Evolutionary conservation across 352 stramenopile species (phyloP), one percentile per base, ranked within the genome.

Genomic region (Phytopythium delawarense): DNA sequence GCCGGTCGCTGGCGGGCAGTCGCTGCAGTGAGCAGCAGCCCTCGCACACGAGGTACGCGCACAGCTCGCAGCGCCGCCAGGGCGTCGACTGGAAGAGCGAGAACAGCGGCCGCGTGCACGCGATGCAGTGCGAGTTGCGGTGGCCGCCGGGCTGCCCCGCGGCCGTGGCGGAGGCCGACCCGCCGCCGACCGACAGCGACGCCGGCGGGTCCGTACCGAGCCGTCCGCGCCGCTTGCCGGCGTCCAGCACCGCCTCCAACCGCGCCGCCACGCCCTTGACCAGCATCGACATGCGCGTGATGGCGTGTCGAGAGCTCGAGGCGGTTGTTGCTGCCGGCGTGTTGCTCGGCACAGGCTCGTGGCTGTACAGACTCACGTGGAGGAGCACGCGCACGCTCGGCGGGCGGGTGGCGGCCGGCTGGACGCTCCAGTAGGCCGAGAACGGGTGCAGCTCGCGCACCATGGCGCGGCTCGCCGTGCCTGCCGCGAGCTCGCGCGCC

Each of bases 111-210:
- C 65, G 66, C 2, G 71, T 78, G 39, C 71, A 78, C 2, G 60
- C 71, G n/a, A 78, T 67, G 28, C 71, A 78, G 49, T 78, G 65
- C 12, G 64, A 65, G 52, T 75, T 77, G 30, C 68, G 69, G 32
- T 44, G 51, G n/a, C 66, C 45, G 0, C 25, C 42, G 23, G 65
- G 61, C 12, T 16, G 15, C 4, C 59, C 57, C 21, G 66, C 37
- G 11, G 72, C 61, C 20, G 35, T 59, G 12, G 20, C 69, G 7
- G 44, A 51, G 1, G 59, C 46, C 20, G 52, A 52, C 20, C 44
- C 44, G 20, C 44, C 44, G 4, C 44, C 28, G 23, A 62, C 63
- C 30, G 28, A 34, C 20, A 56, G 55, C 21, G 23, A 59, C 50
- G 7, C 59, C 63, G n/a, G 59, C 18, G 50, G 50, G 50, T 40